Percentiles rank a stretch among this genome's conserved stretches.
phyloP scores from a whole-genome alignment of 495 filamentous ascomycete genomes.

The Neurospora sp. region DNA sequence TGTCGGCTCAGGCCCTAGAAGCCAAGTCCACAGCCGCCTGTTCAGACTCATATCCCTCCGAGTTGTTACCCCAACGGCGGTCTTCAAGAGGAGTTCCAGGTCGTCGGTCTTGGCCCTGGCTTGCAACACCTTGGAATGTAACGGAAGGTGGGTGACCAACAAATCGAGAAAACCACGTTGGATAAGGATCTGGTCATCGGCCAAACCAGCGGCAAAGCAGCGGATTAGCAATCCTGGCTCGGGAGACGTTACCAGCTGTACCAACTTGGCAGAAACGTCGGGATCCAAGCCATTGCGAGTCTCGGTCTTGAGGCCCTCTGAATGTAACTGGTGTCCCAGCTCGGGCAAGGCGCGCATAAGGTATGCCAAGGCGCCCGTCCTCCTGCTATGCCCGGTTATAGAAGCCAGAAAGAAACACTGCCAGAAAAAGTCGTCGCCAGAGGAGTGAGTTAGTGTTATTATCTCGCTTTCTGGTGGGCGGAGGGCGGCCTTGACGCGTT shows the following conservation, averaged over 20 bases:
- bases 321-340: conserved; percentile 39
- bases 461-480: conserved; percentile 36
- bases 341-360: conserved; percentile 69
- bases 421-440: conserved; percentile 87
- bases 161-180: conserved; percentile 92
- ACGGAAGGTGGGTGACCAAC: conserved; percentile 78
- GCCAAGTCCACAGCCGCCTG: conserved; percentile 90
- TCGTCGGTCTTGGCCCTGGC: conserved; percentile 58
- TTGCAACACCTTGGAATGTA: conserved; percentile 79
- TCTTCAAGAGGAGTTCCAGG: conserved; percentile 66
- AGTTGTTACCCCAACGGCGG: conserved; percentile 74
- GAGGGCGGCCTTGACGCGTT: conserved; percentile 63
- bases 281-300: conserved; percentile 13
- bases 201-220: conserved; percentile 82
- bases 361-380: conserved; percentile 80
- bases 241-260: conserved; percentile 73
- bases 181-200: conserved; percentile 80
- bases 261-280: conserved; percentile 37
- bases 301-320: conserved; percentile 11
- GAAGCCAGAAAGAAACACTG: conserved; percentile 92
- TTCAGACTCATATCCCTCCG: conserved; percentile 96
- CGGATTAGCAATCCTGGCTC: conserved; percentile 86
- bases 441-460: conserved; percentile 41
- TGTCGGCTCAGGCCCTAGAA: conserved; percentile 70
- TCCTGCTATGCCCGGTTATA: conserved; percentile 74